Percentiles rank a stretch among this genome's conserved stretches.
Evolutionary conservation across 2,329 filamentous ascomycete species (phyloP).

Genomic region (Remersonia thermophila): DNA sequence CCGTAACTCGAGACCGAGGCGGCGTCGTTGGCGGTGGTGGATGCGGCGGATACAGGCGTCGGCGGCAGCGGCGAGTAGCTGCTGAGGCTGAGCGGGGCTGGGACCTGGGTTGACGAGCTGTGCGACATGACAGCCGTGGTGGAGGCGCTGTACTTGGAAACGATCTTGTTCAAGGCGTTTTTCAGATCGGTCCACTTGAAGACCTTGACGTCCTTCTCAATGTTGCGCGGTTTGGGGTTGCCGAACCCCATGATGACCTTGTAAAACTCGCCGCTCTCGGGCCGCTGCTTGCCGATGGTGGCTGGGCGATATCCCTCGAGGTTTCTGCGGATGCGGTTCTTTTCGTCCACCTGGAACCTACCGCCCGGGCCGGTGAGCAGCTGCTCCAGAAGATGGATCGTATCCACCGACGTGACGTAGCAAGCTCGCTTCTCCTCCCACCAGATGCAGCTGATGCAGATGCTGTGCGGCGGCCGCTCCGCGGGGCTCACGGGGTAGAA

Average conservation of each 20-base stretch:
- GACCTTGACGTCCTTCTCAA: conserved; percentile 98
- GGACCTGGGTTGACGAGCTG: conserved; percentile 25
- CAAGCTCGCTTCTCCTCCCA: conserved; percentile 88
- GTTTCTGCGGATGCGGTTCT: conserved; percentile 93
- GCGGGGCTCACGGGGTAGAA: conserved; percentile 71
- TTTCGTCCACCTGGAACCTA: conserved; percentile 91
- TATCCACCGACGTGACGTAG: conserved; percentile 93
- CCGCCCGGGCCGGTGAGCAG: conserved; percentile 56
- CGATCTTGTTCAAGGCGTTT: conserved; percentile 90
- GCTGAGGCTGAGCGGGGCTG: conserved; percentile 27
- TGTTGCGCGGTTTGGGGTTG: conserved; percentile 88
- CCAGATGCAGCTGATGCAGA: conserved; percentile 94
- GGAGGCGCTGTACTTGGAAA: conserved; percentile 73
- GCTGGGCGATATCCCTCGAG: conserved; percentile 85
- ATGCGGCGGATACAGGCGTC: conserved; percentile 27
- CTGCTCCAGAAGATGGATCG: conserved; percentile 86
- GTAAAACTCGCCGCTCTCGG: conserved; percentile 94
- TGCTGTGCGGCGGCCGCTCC: conserved; percentile 70
- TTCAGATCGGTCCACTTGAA: conserved; percentile 90
- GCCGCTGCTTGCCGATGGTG: conserved; percentile 86
- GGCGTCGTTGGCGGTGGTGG: conserved; percentile 19
- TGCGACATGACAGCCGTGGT: conserved; percentile 15
- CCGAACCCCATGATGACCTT: conserved; percentile 98
- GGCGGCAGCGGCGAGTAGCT: conserved; percentile 35
- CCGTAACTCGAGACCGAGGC: conserved; percentile 28